phyloP scores from a whole-genome alignment of 805 yeast species.

The Saccharomyces eubayanus region DNA sequence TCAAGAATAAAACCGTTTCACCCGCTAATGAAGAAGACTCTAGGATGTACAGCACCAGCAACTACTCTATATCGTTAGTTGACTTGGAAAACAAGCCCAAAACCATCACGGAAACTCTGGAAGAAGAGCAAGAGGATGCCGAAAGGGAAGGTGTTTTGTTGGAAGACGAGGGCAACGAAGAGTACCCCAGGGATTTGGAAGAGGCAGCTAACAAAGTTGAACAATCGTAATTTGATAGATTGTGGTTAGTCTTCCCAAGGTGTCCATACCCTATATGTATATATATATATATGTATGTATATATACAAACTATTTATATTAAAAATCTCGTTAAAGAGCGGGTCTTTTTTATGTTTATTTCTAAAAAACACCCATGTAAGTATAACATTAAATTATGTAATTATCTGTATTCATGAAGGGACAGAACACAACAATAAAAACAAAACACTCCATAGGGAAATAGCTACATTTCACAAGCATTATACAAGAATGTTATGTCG shows the following conservation, averaged over 20 bases:
- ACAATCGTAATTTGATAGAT: neutral
- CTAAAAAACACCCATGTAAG: neutral
- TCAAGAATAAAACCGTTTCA: conserved; percentile 2
- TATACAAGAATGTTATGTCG: neutral
- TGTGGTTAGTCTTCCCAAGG: neutral
- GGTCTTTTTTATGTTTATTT: neutral
- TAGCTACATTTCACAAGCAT: neutral
- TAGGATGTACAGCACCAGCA: conserved; percentile 20
- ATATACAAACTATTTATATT: neutral
- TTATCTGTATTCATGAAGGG: too few relatives aligned
- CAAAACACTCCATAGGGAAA: neutral
- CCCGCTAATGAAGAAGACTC: conserved; percentile 4
- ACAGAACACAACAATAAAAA: neutral
- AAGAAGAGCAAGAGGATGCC: conserved; percentile 18
- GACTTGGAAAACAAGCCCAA: conserved; percentile 24
- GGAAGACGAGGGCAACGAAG: conserved; percentile 20
- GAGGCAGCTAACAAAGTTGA: conserved; percentile 4
- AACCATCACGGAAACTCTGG: conserved; percentile 15
- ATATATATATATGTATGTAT: neutral
- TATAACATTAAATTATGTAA: too few relatives aligned
- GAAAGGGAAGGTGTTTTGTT: conserved; percentile 14
- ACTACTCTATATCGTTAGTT: conserved; percentile 24
- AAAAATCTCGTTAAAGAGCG: neutral
- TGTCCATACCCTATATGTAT: too few relatives aligned
- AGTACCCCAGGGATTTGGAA: conserved; percentile 9